A percentile compares a stretch with the other conserved stretches of the same genome.
phyloP scores from a whole-genome alignment of 228 moss, liverwort and hornwort genomes.

The Sphagnum magellanicum region DNA sequence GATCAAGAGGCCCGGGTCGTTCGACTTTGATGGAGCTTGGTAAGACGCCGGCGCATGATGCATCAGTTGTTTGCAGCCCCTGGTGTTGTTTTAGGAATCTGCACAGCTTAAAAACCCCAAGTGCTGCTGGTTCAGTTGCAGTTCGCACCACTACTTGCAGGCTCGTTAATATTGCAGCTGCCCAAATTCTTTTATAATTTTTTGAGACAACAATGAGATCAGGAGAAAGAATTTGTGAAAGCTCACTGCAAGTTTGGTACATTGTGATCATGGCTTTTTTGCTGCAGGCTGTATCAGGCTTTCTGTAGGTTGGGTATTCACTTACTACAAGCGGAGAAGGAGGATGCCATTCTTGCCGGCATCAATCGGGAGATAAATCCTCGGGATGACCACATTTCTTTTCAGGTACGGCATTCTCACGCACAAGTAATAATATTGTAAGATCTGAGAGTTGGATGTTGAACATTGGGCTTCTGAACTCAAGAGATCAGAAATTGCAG shows the following conservation, averaged over 20 bases:
- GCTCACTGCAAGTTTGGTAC: too few species aligned
- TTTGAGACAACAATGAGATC: too few species aligned
- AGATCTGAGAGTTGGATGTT: too few species aligned
- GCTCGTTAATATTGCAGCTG: not conserved
- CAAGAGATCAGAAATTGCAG: too few species aligned
- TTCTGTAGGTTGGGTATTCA: conserved; percentile 7
- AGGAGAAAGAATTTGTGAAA: too few species aligned
- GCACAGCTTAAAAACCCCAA: not conserved
- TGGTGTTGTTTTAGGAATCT: not conserved
- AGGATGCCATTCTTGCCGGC: not conserved
- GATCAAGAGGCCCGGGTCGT: conserved; percentile 33
- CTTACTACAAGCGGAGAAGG: not conserved
- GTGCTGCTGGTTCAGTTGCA: not conserved
- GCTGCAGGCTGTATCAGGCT: conserved; percentile 5
- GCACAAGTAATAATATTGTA: not conserved
- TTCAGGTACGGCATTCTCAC: not conserved
- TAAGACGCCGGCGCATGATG: not conserved
- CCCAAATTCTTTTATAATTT: not conserved
- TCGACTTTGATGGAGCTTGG: conserved; percentile 35
- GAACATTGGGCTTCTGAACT: too few species aligned
- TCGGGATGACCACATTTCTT: conserved; percentile 10
- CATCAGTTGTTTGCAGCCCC: too few species aligned
- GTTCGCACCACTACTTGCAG: not conserved
- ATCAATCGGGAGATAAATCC: conserved; percentile 4
- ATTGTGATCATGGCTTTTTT: too few species aligned